Evolutionary conservation across 768 basidiomycete genomes (phyloP), one percentile per base, ranked within the genome.

Genomic region (Pleurotus ostreatus): DNA sequence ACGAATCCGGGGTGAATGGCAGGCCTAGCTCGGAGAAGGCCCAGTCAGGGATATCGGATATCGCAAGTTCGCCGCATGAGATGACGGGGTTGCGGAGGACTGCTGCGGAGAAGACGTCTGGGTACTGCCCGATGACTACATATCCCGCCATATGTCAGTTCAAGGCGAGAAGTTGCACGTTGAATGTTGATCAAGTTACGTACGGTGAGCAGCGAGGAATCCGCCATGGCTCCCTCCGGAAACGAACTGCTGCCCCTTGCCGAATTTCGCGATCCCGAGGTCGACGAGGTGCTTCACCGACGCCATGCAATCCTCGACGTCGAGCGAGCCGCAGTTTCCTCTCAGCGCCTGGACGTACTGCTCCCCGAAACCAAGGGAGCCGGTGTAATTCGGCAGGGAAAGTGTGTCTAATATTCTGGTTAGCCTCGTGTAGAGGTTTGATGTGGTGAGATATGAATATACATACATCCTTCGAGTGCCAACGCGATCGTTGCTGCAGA

Each of bases 31-130:
- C 79, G 13, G 74, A 63, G 57, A 70, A 81, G 49, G 75, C 78
- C 88, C 88, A 90, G 62, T 89, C 88, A 6, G 84, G 79, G 41
- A 91, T 89, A 58, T 90, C 88, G 1, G 79, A 80, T 0, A 70
- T 71, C 0, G 78, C 67, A 25, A 84, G 67, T 46, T 84, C 82
- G 9, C 83, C 84, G 0, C 72, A 74, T 3, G 83, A 82, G 40
- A 83, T 84, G 54, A 89, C 89, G 0, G 88, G 87, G 62, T 90
- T 91, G 41, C 84, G 79, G 46, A 88, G 63, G 22, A 81, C 78
- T 0, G 82, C 82, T 0, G 84, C 87, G 9, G 76, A 78, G 65
- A 86, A 89, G 38, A 81, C 66, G 15, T 78, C 74, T 0, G 88
- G 86, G 61, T 76, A 78, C 57, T 81, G 81, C 1, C 84, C 83